These are phyloP conservation scores for Pseudogymnoascus sp. DNA, from an alignment of 2,329 filamentous ascomycete species.

Conservation along the genomic window DNA sequence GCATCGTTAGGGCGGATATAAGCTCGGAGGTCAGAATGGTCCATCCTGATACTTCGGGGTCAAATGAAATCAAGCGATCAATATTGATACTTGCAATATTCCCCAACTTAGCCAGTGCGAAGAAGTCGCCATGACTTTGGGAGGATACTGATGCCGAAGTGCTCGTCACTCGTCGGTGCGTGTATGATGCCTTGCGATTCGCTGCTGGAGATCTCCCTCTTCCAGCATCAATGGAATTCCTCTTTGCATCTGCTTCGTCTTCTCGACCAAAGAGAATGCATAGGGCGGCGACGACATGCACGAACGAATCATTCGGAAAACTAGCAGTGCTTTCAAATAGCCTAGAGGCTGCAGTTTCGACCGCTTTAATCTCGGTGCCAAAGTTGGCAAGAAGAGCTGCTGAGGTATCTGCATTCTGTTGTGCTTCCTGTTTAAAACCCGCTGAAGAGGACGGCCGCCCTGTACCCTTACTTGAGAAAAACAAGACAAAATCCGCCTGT, in stretches of 20 bases:
- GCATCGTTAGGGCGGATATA: conserved; percentile 42
- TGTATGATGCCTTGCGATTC: conserved; percentile 21
- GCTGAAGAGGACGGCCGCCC: conserved; percentile 45
- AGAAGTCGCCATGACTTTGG: conserved; percentile 55
- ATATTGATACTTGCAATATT: conserved; percentile 70
- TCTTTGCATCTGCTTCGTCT: conserved; percentile 22
- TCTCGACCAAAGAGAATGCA: conserved; percentile 57
- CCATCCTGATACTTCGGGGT: conserved; percentile 70
- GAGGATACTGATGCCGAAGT: conserved; percentile 40
- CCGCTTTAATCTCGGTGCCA: conserved; percentile 73
- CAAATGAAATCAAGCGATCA: conserved; percentile 61
- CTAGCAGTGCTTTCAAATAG: conserved; percentile 88
- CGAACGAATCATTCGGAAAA: conserved; percentile 77
- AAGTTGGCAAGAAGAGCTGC: conserved; percentile 55
- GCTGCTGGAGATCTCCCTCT: conserved; percentile 16
- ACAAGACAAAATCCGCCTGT: conserved; percentile 83
- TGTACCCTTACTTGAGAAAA: conserved; percentile 44
- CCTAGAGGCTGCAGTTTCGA: conserved; percentile 78
- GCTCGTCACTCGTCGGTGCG: conserved; percentile 35
- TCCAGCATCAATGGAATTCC: conserved; percentile 14
- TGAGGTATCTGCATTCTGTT: conserved; percentile 28
- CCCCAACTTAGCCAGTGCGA: conserved; percentile 66
- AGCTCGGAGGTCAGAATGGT: conserved; percentile 52
- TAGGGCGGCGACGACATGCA: conserved; percentile 67
- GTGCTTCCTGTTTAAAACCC: conserved; percentile 39